Percentiles rank a stretch among this genome's conserved stretches.
Evolutionary conservation across 2,329 filamentous ascomycete genomes (phyloP).

Genomic region (Ceratocystis colombiana): DNA sequence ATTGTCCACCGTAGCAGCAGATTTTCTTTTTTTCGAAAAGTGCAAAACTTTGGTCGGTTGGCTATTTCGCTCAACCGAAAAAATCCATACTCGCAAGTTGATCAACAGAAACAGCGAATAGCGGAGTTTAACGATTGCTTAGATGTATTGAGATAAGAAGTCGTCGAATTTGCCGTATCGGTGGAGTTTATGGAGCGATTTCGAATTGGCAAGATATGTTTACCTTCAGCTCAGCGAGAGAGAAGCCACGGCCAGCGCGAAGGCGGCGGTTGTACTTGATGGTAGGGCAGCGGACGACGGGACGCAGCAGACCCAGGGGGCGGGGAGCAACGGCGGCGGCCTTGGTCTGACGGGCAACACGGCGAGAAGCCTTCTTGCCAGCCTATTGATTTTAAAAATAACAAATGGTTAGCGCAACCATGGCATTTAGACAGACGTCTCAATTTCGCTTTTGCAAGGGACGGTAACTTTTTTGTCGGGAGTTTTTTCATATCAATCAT

Average conservation of each 20-base stretch:
- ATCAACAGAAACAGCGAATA: neutral
- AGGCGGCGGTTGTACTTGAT: constrained; percentile 99
- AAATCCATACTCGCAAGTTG: neutral
- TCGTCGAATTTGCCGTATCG: neutral
- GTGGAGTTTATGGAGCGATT: constrained; percentile 12
- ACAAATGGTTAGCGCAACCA: constrained; percentile 26
- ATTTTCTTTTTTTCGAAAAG: neutral
- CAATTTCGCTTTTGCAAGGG: constrained; percentile 2
- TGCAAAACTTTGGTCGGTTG: neutral
- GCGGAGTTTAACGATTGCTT: neutral
- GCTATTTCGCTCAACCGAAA: neutral
- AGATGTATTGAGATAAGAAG: neutral
- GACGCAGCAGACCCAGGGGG: constrained; percentile 92
- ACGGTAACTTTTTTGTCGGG: constrained; percentile 2
- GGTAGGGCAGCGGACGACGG: constrained; percentile 93
- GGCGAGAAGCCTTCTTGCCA: constrained; percentile 89
- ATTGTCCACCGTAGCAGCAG: constrained; percentile 10
- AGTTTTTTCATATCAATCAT: constrained; percentile 12
- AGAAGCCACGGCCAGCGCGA: constrained; percentile 94
- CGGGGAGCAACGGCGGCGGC: constrained; percentile 90
- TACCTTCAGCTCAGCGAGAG: constrained; percentile 97
- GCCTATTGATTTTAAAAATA: constrained; percentile 47
- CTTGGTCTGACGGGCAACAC: constrained; percentile 86
- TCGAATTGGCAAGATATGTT: constrained; percentile 27
- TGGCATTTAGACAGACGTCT: constrained; percentile 8